Evolutionary conservation across 2,329 filamentous ascomycete genomes (phyloP).

Genomic region (Phialophora tarda): DNA sequence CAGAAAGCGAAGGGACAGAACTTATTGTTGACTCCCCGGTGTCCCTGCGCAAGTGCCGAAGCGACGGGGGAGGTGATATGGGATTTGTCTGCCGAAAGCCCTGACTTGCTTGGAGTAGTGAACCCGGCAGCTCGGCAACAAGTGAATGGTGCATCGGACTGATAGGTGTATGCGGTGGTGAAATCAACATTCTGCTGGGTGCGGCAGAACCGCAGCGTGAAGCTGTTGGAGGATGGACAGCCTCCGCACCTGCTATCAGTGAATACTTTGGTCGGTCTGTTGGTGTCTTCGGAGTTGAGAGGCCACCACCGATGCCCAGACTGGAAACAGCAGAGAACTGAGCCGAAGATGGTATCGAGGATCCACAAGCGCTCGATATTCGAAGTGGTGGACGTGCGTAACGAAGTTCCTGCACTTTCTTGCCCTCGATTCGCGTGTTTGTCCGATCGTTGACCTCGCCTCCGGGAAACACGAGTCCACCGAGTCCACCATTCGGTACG

Average conservation of each 20-base stretch:
- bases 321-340: slow-evolving; percentile 15
- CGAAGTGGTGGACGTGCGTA: slow-evolving; percentile 26
- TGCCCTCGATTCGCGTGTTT: neutral
- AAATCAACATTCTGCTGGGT: slow-evolving; percentile 10
- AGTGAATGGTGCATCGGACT: slow-evolving; percentile 21
- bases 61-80: slow-evolving; percentile 33
- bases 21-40: slow-evolving; percentile 27
- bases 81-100: slow-evolving; percentile 32
- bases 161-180: slow-evolving; percentile 29
- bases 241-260: slow-evolving; percentile 1
- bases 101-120: slow-evolving; percentile 33
- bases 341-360: slow-evolving; percentile 2
- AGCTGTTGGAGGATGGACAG: slow-evolving; percentile 11
- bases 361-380: slow-evolving; percentile 12
- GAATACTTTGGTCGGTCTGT: slow-evolving; percentile 20
- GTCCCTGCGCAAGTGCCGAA: slow-evolving; percentile 26
- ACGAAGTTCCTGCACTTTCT: slow-evolving; percentile 6
- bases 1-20: slow-evolving; percentile 23
- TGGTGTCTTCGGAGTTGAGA: slow-evolving; percentile 32
- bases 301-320: slow-evolving; percentile 13
- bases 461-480: slow-evolving; percentile 22
- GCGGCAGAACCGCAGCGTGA: slow-evolving; percentile 22
- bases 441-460: neutral
- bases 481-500: slow-evolving; percentile 31
- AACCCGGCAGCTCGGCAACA: slow-evolving; percentile 30